Evolutionary conservation across 768 basidiomycete species (phyloP), one percentile per base, ranked within the genome.

Genomic region (Termitomyces sp.): DNA sequence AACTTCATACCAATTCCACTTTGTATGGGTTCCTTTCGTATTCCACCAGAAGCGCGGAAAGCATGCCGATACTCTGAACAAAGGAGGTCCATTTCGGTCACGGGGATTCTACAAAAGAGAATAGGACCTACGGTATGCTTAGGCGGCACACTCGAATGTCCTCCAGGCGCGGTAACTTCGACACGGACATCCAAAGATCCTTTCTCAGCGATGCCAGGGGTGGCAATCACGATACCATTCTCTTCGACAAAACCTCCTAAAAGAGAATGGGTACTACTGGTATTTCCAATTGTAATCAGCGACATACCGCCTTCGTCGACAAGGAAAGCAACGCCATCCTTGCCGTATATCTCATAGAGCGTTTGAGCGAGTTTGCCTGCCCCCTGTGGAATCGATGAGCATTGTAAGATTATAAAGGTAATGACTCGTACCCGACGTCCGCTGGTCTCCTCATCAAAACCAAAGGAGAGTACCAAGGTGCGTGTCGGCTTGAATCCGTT

Each of bases 131-230:
- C 89, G 2, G 93, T 96, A 62, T 97, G 92, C 2, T 72, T 64
- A 16, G 90, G 91, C 16, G 95, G 95, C 14, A 93, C 73, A 63
- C 87, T 90, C 0, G 92, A 94, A 69, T 95, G 95, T 0, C 94
- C 94, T 5, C 94, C 93, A 0, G 85, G 76, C 0, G 86, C 75
- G 14, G 78, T 71, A 8, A 95, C 83, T 55, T 85, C 79, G n/a
- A 93, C 75, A 37, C 70, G 73, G 17, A 85, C 79, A 64, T 90
- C 77, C 9, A 87, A 43, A 54, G 78, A 83, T 6, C 92, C 92
- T 67, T 90, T 92, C 72, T 92, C 90, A 0, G 83, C 82, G 25
- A 89, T 79, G 3, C 77, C 87, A 9, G 85, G 86, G 0, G 72
- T 71, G 3, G 89, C 86, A 54, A 91, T 71, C 12, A 82, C 68